Base-by-base conservation (phyloP, 2,329 filamentous ascomycete genomes). In the Talaromyces verruculosus region DNA sequence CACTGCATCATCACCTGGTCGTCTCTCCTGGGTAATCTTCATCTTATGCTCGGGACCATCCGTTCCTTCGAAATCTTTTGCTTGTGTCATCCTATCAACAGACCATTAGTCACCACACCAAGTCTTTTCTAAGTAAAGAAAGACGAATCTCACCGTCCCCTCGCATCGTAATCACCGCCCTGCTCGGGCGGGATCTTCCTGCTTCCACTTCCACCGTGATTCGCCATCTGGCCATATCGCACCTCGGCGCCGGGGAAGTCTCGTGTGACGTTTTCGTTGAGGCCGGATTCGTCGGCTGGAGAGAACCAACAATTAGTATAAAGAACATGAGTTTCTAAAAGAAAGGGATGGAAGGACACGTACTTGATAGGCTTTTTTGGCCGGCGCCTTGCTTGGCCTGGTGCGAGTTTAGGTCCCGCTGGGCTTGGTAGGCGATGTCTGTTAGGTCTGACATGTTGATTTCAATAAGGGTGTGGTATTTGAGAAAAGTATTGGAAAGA, bases 111-210 rank as follows among this genome's bases (percentile, higher is more conserved):
- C 43, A 22, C 33, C 6, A 5, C 45, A 39, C 43, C 37, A 43
- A 3, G 1, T 19, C 43, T 13, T 4, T 1, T 4, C 17, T 43
- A 71, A 57, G 35, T 45, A 39, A 22, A 43, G 41, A 47, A 49
- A 51, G 45, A 33, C 13, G 37, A 22, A 10, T 66, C 76, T 71
- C 64, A 79, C 77, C 76, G 71, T 65, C 77, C 74, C 33, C 76
- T 73, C 65, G 75, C 76, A 69, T 80, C 78, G 15, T 71, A 70
- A 43, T 68, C 74, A 7, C 80, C 80, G 47, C 80, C 80, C 65
- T 82, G 78, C 25, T 80, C 76, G 28, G 76, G 73, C 8, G 78
- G 78, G 35, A 81, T 78, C 8, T 76, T 74, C 59, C 73, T 76
- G 68, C 76, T 76, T 67, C 80, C 72, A 51, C 79, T 78, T 13